Conservation (phyloP, 345 rosid genomes). For the Eutrema yunnanense region DNA sequence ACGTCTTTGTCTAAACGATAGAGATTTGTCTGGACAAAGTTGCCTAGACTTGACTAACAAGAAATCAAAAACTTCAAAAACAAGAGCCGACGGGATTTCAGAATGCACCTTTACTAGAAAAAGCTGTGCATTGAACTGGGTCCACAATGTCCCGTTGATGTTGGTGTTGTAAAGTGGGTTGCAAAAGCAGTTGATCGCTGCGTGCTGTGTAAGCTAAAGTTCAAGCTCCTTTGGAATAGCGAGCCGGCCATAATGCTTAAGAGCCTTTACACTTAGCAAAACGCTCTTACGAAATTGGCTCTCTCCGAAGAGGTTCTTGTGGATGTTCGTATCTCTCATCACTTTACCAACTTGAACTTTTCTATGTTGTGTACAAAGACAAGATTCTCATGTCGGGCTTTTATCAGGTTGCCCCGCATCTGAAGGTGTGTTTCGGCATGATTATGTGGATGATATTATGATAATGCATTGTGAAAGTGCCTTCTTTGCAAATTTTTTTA, state of each 20-base stretch:
- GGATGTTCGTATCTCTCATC: background rate
- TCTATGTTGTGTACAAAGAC: background rate
- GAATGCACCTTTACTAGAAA: background rate
- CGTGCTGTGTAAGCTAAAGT: background rate
- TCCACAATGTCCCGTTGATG: background rate
- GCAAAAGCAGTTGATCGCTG: background rate
- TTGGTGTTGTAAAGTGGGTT: background rate
- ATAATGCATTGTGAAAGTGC: background rate
- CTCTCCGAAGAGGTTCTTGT: background rate
- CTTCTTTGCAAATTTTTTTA: background rate
- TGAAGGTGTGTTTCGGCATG: background rate
- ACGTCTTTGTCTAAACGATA: background rate
- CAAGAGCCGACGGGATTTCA: background rate
- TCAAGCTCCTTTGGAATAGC: background rate
- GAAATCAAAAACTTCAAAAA: background rate
- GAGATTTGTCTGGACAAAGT: background rate
- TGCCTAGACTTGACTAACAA: background rate
- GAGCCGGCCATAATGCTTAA: background rate
- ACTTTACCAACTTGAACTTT: too few relatives aligned
- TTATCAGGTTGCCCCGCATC: too few relatives aligned
- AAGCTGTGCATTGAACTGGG: background rate
- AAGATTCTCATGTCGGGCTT: background rate
- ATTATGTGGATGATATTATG: too few relatives aligned
- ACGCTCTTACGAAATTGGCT: background rate
- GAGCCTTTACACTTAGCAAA: background rate